Evolutionary conservation across 2,329 filamentous ascomycete genomes (phyloP).

Genomic region (Diaporthe velutina): DNA sequence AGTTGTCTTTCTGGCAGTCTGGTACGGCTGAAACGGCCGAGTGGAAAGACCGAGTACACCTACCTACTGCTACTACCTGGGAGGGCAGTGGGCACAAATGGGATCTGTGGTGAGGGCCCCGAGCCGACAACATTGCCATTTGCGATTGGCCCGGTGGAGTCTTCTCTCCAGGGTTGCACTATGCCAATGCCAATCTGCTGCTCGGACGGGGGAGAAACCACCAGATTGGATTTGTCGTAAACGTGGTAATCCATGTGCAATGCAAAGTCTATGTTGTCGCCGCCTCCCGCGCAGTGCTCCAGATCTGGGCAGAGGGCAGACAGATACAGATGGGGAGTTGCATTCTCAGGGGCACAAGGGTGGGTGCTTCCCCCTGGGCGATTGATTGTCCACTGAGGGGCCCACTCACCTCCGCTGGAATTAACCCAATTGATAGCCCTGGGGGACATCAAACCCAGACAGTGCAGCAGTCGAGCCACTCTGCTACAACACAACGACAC

Average conservation of each 20-base stretch:
- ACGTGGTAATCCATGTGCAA: neutral
- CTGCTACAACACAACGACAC: neutral
- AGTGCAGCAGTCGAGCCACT: slow-evolving; percentile 1
- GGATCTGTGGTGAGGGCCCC: slow-evolving; percentile 1
- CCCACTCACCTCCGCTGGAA: slow-evolving; percentile 2
- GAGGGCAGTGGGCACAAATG: neutral
- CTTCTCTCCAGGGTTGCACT: slow-evolving; percentile 7
- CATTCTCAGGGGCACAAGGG: slow-evolving; percentile 22
- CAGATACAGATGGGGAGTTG: slow-evolving; percentile 9
- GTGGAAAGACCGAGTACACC: neutral
- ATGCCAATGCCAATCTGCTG: slow-evolving; percentile 13
- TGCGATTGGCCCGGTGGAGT: slow-evolving; percentile 9
- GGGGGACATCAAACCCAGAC: slow-evolving; percentile 12
- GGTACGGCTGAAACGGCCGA: neutral
- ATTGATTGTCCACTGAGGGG: slow-evolving; percentile 14
- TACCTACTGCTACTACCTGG: neutral
- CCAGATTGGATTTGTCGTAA: slow-evolving; percentile 27
- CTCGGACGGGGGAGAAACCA: slow-evolving; percentile 11
- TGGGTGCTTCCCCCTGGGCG: neutral
- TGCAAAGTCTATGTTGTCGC: neutral
- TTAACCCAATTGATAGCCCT: neutral
- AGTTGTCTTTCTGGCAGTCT: neutral
- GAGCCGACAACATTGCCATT: neutral
- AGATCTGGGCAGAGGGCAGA: neutral
- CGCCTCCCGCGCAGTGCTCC: neutral